phyloP scores from a whole-genome alignment of 176 grass and related monocot species.

The Raddia distichophylla region DNA sequence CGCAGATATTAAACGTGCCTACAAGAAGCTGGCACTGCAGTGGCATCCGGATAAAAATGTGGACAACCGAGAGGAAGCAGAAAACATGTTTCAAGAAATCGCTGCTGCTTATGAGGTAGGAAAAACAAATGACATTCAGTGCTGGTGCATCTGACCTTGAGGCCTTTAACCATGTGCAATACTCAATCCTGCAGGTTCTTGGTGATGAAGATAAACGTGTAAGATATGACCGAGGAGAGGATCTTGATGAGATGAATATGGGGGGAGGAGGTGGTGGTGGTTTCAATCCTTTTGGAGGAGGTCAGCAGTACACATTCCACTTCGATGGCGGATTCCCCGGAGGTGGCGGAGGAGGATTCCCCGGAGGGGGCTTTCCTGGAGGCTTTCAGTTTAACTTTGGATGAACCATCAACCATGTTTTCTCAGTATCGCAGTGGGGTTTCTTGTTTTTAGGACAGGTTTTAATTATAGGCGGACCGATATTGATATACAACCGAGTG shows the following conservation, averaged over 20 bases:
- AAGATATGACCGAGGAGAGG: constrained; percentile 89
- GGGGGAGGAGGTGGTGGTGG: constrained; percentile 75
- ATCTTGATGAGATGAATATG: constrained; percentile 80
- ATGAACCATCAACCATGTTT: background rate
- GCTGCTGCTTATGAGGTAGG: constrained; percentile 92
- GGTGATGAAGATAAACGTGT: constrained; percentile 92
- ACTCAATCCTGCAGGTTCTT: constrained; percentile 61
- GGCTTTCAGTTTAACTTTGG: constrained; percentile 73
- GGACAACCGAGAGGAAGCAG: constrained; percentile 92
- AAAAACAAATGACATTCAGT: background rate
- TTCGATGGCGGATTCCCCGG: constrained; percentile 70
- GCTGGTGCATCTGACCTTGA: background rate
- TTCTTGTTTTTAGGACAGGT: constrained; percentile 37
- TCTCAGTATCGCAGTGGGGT: background rate
- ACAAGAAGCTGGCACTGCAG: constrained; percentile 96
- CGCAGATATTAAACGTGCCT: constrained; percentile 90
- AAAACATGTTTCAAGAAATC: constrained; percentile 91
- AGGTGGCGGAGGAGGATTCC: constrained; percentile 40
- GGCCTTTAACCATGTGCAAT: constrained; percentile 13
- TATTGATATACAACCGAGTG: constrained; percentile 15
- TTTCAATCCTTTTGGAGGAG: constrained; percentile 71
- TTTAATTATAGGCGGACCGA: constrained; percentile 19
- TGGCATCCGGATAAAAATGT: constrained; percentile 99
- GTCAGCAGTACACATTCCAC: constrained; percentile 82
- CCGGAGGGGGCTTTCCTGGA: constrained; percentile 66